Percentiles rank a stretch among this genome's conserved stretches.
Conservation (phyloP, 2,329 filamentous ascomycete species). For the Cercospora beticola region DNA sequence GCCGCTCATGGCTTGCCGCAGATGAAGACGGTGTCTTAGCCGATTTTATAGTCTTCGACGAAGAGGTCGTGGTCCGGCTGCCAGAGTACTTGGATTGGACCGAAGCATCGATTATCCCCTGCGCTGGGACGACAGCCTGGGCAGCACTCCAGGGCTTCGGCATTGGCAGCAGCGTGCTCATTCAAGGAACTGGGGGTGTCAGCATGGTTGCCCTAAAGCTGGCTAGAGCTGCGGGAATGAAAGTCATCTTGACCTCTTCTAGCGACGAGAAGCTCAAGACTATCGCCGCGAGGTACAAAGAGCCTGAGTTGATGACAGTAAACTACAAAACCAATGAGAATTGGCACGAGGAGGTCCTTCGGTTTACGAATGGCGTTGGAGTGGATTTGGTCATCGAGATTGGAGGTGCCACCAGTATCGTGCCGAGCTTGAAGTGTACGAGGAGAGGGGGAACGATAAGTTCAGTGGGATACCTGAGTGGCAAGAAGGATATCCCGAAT, state of each 20-base stretch:
- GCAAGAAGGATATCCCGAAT: conserved; percentile 11
- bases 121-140: not conserved
- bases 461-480: conserved; percentile 17
- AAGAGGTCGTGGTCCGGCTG: conserved; percentile 51
- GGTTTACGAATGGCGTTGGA: not conserved
- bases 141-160: not conserved
- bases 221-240: not conserved
- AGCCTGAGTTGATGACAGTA: not conserved
- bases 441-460: conserved; percentile 6
- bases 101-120: conserved; percentile 47
- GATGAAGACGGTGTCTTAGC: conserved; percentile 59
- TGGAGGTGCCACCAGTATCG: not conserved
- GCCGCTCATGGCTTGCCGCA: conserved; percentile 52
- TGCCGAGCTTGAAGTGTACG: not conserved
- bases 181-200: not conserved
- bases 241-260: not conserved
- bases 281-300: not conserved
- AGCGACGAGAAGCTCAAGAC: not conserved
- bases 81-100: conserved; percentile 57
- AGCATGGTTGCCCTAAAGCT: not conserved
- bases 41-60: conserved; percentile 57
- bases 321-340: not conserved
- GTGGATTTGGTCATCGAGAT: not conserved
- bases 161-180: not conserved
- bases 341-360: not conserved